Evolutionary conservation across 441 rosid species (phyloP).

Genomic region (Erodium trifolium): DNA sequence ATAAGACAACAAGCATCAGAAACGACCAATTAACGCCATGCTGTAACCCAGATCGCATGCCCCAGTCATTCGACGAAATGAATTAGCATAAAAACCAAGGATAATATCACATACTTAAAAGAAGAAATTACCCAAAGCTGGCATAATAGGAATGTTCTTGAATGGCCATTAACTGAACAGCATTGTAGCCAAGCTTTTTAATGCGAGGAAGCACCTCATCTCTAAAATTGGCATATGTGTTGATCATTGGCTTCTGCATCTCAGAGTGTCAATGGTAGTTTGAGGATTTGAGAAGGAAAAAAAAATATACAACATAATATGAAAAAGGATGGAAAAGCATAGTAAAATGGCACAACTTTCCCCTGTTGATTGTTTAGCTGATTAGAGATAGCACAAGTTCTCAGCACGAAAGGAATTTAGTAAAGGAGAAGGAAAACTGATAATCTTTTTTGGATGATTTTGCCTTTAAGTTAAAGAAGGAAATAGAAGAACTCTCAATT

Average conservation of each 20-base stretch:
- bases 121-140: conserved; percentile 79
- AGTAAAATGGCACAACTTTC: conserved; percentile 7
- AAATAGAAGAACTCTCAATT: conserved; percentile 11
- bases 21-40: conserved; percentile 12
- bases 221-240: conserved; percentile 84
- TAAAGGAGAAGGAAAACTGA: neutral
- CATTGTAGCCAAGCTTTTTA: conserved; percentile 89
- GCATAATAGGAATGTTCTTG: conserved; percentile 98
- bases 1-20: conserved; percentile 9
- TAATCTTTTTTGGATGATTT: neutral
- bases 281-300: neutral
- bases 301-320: neutral
- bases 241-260: conserved; percentile 78
- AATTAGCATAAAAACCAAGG: conserved; percentile 9
- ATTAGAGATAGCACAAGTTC: neutral
- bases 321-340: neutral
- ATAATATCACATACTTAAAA: conserved; percentile 7
- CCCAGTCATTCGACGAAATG: conserved; percentile 1
- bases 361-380: conserved; percentile 5
- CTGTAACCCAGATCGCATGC: neutral
- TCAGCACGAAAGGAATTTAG: neutral
- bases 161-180: conserved; percentile 97
- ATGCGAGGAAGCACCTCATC: conserved; percentile 96
- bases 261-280: conserved; percentile 18
- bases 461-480: conserved; percentile 1